Evolutionary conservation across 495 filamentous ascomycete genomes (phyloP), one percentile per base, ranked within the genome.

Genomic region (Daldinia caldariorum): DNA sequence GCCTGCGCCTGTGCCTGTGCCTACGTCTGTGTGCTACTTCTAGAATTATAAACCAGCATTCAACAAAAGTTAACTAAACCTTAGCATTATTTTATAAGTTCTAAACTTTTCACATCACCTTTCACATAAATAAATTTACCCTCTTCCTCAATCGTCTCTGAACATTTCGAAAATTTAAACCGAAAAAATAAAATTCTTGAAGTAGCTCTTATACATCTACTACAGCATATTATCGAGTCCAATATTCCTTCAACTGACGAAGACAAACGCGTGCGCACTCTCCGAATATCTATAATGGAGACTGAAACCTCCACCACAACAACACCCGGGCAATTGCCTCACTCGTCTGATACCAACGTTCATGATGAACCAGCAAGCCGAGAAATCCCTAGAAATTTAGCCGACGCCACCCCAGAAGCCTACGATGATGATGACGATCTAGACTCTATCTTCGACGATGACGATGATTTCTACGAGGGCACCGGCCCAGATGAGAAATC

Each of bases 401-500:
- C 68, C 50, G 63, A 71, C 43, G 20, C 39, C 6, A 29, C 53
- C 34, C 56, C 60, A 4, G 51, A 6, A 18, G 47, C 63, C 50
- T 65, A 26, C 26, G 76, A 79, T 56, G 70, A 75, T 18, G 75
- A 79, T 13, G 78, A 81, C 39, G 79, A 80, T 26, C 75, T 82
- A 10, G 80, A 85, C 12, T 88, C 88, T 18, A 79, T 86, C 20
- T 86, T 87, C 55, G 82, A 84, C 58, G 89, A 90, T 2, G 82
- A 87, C 20, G 81, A 87, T n/a, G 84, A 87, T 56, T 74, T 88
- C 5, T 86, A 89, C 39, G 82, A 85, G 50, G 86, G 88, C 39
- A 86, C 90, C 6, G 84, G 87, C 58, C 81, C 79, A 22, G 81
- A 87, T 6, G 83, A 85, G 1, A 88, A 91, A 61, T 79, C 83